phyloP scores from a whole-genome alignment of 2,329 filamentous ascomycete species.

The Aspergillus udagawae region DNA sequence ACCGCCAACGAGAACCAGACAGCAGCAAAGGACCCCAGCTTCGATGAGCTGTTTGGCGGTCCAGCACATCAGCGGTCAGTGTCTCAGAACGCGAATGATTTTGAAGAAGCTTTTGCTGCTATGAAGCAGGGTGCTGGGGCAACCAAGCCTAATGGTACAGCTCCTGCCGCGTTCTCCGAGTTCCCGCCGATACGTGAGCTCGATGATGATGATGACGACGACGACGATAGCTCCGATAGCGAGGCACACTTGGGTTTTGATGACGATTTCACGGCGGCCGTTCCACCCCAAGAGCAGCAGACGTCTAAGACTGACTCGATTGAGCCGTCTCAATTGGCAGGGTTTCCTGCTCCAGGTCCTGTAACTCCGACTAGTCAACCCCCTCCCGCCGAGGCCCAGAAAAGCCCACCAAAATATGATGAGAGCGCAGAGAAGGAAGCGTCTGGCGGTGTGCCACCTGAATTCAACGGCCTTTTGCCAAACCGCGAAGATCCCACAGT shows the following conservation, averaged over 20 bases:
- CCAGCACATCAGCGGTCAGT: slow-evolving; percentile 41
- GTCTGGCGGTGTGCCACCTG: slow-evolving; percentile 28
- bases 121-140: slow-evolving; percentile 48
- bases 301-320: slow-evolving; percentile 28
- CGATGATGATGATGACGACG: slow-evolving; percentile 62
- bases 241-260: slow-evolving; percentile 70
- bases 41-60: slow-evolving; percentile 45
- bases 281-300: slow-evolving; percentile 32
- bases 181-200: slow-evolving; percentile 93
- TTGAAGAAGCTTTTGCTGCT: slow-evolving; percentile 45
- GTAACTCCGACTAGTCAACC: slow-evolving; percentile 33
- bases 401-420: slow-evolving; percentile 49
- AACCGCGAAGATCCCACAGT: slow-evolving; percentile 37
- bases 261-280: slow-evolving; percentile 78
- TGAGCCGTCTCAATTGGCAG: slow-evolving; percentile 34
- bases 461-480: slow-evolving; percentile 39
- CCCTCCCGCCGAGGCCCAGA: slow-evolving; percentile 54
- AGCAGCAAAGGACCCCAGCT: slow-evolving; percentile 36
- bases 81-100: slow-evolving; percentile 45
- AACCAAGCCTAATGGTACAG: slow-evolving; percentile 31
- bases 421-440: slow-evolving; percentile 20
- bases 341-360: slow-evolving; percentile 39
- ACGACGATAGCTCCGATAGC: slow-evolving; percentile 75
- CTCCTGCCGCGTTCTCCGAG: slow-evolving; percentile 52
- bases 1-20: slow-evolving; percentile 18